Evolutionary conservation across 73 alveolate species (phyloP).

Genomic region (Diophrys sp.): DNA sequence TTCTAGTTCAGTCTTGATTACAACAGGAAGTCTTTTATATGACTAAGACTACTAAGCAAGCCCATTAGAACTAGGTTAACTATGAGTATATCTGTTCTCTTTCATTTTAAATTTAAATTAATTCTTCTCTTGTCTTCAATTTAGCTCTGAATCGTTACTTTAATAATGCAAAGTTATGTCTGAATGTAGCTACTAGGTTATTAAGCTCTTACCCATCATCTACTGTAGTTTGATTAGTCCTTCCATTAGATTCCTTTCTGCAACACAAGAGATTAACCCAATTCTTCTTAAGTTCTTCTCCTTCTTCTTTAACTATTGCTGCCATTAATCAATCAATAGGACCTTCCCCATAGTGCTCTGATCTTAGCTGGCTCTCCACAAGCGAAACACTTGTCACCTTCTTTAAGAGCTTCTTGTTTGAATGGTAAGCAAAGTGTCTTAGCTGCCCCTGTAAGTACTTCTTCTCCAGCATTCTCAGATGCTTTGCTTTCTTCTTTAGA

Average conservation of each 20-base stretch:
- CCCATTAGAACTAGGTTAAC: no score
- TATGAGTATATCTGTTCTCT: no score
- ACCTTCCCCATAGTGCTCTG: constrained; percentile 93
- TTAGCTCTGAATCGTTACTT: constrained; percentile 11
- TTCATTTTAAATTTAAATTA: no score
- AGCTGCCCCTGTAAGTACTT: constrained; percentile 93
- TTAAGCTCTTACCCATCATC: constrained; percentile 12
- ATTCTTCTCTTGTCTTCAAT: constrained; percentile 44
- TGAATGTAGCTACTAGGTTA: constrained; percentile 2
- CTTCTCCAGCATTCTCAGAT: constrained; percentile 83
- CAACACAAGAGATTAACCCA: constrained; percentile 19
- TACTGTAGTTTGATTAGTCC: not conserved
- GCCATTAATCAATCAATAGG: constrained; percentile 68
- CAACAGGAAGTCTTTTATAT: no score
- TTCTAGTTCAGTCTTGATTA: no score
- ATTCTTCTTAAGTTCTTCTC: constrained; percentile 20
- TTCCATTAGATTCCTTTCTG: not conserved
- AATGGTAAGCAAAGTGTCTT: constrained; percentile 96
- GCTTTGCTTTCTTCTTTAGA: constrained; percentile 90
- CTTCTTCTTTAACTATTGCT: constrained; percentile 42
- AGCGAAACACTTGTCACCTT: constrained; percentile 93
- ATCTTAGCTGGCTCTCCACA: constrained; percentile 91
- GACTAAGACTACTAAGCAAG: no score
- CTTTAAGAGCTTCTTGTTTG: constrained; percentile 77
- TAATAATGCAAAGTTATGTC: constrained; percentile 9